Evolutionary conservation across 2,329 filamentous ascomycete genomes (phyloP).

Genomic region (Mollisia scopiformis): DNA sequence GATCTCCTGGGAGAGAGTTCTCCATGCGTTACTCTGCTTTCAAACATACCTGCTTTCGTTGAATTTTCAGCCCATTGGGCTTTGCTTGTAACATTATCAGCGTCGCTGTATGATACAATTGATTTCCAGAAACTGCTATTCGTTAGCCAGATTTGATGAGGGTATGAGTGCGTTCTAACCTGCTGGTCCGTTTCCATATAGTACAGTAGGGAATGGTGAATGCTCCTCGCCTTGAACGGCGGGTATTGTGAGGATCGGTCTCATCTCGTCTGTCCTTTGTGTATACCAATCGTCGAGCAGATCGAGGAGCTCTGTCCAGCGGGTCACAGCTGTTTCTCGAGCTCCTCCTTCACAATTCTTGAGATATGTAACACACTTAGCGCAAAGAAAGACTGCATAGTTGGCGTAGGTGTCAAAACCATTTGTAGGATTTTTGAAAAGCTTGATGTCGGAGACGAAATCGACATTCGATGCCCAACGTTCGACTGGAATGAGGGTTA

Average conservation of each 20-base stretch:
- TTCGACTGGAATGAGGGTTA: constrained; percentile 50
- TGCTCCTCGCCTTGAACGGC: constrained; percentile 33
- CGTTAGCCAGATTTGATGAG: neutral
- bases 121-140: constrained; percentile 37
- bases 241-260: constrained; percentile 40
- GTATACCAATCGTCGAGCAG: constrained; percentile 46
- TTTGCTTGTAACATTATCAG: constrained; percentile 37
- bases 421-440: constrained; percentile 39
- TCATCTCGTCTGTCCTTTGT: constrained; percentile 40
- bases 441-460: constrained; percentile 28
- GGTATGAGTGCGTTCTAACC: neutral
- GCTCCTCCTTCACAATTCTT: constrained; percentile 25
- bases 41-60: constrained; percentile 21
- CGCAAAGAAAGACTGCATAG: constrained; percentile 51
- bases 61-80: constrained; percentile 31
- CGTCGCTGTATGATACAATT: constrained; percentile 38
- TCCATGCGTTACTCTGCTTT: neutral
- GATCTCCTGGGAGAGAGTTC: neutral
- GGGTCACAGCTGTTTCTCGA: constrained; percentile 32
- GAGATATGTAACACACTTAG: constrained; percentile 45
- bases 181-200: constrained; percentile 21
- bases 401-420: constrained; percentile 53
- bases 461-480: constrained; percentile 45
- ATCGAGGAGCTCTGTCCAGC: constrained; percentile 44
- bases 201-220: constrained; percentile 25